Evolutionary conservation across 306 rosid species (phyloP).

Genomic region (Myrica gale): DNA sequence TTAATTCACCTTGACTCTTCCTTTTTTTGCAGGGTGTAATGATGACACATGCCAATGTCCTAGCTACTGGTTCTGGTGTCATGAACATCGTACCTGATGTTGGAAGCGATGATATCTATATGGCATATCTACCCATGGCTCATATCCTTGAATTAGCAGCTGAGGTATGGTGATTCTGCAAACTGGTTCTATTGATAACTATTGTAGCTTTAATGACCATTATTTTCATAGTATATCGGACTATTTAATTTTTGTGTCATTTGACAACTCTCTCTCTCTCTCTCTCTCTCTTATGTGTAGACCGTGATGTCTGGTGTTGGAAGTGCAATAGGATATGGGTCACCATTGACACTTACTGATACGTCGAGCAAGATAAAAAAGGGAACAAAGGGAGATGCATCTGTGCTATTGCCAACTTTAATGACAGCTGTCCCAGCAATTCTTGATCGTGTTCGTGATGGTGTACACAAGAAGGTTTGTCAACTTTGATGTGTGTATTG

Average conservation of each 20-base stretch:
- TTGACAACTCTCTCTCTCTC: constrained; percentile 33
- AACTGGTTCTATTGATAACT: constrained; percentile 22
- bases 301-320: constrained; percentile 78
- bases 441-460: constrained; percentile 96
- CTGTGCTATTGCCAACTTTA: constrained; percentile 72
- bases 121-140: constrained; percentile 93
- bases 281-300: constrained; percentile 33
- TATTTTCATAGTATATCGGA: not conserved
- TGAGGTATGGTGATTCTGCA: constrained; percentile 60
- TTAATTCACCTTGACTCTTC: constrained; percentile 12
- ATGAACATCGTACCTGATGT: constrained; percentile 85
- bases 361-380: constrained; percentile 88
- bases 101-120: constrained; percentile 68
- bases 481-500: constrained; percentile 25
- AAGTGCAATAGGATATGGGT: constrained; percentile 87
- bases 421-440: constrained; percentile 96
- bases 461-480: constrained; percentile 83
- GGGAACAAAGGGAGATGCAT: constrained; percentile 87
- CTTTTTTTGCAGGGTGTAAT: constrained; percentile 77
- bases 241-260: constrained; percentile 19
- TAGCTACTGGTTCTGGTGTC: constrained; percentile 80
- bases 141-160: constrained; percentile 97
- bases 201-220: constrained; percentile 19
- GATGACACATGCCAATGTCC: constrained; percentile 95
- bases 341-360: constrained; percentile 91